A percentile compares a stretch with the other conserved stretches of the same genome.
Evolutionary conservation across 2,329 filamentous ascomycete genomes (phyloP).

Genomic region (Arachnopeziza araneosa): DNA sequence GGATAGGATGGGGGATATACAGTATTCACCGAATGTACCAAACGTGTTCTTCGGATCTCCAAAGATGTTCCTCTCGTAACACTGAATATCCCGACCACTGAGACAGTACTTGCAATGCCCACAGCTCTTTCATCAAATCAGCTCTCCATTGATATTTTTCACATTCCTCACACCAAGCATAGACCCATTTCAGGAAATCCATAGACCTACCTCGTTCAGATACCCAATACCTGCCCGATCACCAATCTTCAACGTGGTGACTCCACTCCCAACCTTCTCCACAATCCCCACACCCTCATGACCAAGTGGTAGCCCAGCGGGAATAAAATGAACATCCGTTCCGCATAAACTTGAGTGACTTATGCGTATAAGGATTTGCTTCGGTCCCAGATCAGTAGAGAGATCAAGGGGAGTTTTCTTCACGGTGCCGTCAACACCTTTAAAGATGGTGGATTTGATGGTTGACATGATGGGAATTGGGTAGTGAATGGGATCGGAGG

Average conservation of each 20-base stretch:
- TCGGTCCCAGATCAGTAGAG: constrained; percentile 3
- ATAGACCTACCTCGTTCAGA: constrained; percentile 16
- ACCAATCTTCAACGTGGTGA: constrained; percentile 51
- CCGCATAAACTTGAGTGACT: constrained; percentile 55
- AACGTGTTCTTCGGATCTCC: constrained; percentile 38
- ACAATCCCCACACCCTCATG: constrained; percentile 67
- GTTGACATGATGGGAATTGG: neutral
- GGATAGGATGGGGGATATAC: constrained; percentile 1
- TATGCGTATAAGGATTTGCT: constrained; percentile 48
- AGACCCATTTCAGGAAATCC: no score
- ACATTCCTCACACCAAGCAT: no score
- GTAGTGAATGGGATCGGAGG: no score
- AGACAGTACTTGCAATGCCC: constrained; percentile 39
- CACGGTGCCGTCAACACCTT: neutral
- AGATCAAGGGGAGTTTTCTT: neutral
- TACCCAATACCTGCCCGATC: constrained; percentile 42
- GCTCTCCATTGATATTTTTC: no score
- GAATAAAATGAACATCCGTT: constrained; percentile 39
- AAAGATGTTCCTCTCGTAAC: constrained; percentile 36
- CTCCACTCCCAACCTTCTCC: constrained; percentile 51
- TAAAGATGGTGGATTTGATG: neutral
- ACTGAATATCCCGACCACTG: constrained; percentile 38
- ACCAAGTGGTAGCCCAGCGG: constrained; percentile 41
- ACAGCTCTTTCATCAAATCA: constrained; percentile 27
- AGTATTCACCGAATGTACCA: constrained; percentile 43